Evolutionary conservation across 1,284 basidiomycete species (phyloP), one percentile per base, ranked within the genome.

Genomic region (Ceratobasidium sp.): DNA sequence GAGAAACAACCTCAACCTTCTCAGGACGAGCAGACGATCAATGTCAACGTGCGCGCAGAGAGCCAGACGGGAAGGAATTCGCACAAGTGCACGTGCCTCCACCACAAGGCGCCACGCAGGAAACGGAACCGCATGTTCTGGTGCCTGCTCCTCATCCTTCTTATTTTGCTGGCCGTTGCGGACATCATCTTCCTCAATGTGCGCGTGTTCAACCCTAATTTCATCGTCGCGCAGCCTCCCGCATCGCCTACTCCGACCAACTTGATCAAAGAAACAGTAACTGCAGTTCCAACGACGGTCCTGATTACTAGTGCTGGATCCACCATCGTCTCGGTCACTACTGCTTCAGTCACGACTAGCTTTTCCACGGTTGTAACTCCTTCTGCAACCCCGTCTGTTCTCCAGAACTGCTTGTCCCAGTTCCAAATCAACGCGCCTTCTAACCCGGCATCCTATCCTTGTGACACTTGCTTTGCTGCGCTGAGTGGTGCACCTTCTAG

Each of bases 361-460:
- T 38, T 50, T 5, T 69, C 80, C 33, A 48, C 77, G 10, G 62
- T 77, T 9, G 67, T 78, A 3, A 79, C 81, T 61, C 81, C 81
- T 17, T 71, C 84, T 2, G 73, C 81, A 12, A 61, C 78, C 1
- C 84, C 89, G 44, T 87, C 88, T 23, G 83, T 85, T 68, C 84
- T 86, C 42, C 84, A 86, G 77, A 84, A 86, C 79, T 90, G 89
- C 81, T 81, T 90, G 54, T 84, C 86, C 26, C 85, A 90, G 79
- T 90, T 86, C 81, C 85, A 82, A 23, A 80, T 89, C 61, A 86
- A 89, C 66, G 89, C 89, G 0, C 86, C 88, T 0, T 82, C 84
- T 0, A 83, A 85, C 68, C 87, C 89, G 0, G 80, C 83, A 23
- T 81, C 82, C 0, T 90, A 89, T 80, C 88, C 88, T 17, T 90